Conservation (phyloP, 768 basidiomycete genomes). For the Tephrocybe sp. region DNA sequence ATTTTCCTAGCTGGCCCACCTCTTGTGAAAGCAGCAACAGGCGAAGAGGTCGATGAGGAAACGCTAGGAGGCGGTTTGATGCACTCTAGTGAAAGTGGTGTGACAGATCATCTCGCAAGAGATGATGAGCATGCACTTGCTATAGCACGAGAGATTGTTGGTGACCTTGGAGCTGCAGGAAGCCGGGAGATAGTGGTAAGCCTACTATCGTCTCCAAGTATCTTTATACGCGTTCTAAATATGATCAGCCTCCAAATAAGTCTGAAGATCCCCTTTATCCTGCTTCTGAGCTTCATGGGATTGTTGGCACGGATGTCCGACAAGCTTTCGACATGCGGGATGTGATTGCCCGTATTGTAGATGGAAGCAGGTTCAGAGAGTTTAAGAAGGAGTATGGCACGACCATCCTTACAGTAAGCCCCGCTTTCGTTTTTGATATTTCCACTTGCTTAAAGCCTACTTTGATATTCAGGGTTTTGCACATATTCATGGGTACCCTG, state of each 20-base stretch:
- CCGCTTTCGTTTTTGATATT: not conserved
- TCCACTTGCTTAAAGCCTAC: not conserved
- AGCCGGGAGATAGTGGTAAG: constrained; percentile 48
- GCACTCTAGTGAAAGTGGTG: constrained; percentile 90
- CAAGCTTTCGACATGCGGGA: constrained; percentile 94
- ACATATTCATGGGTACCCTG: constrained; percentile 82
- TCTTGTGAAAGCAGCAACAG: constrained; percentile 91
- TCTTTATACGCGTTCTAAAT: not conserved
- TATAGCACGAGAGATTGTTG: constrained; percentile 72
- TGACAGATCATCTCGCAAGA: constrained; percentile 83
- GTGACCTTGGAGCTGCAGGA: constrained; percentile 71
- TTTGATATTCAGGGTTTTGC: constrained; percentile 67
- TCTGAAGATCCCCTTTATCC: constrained; percentile 78
- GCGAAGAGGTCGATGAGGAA: constrained; percentile 91
- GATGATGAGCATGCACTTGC: constrained; percentile 85
- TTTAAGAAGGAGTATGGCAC: constrained; percentile 96
- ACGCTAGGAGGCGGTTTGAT: constrained; percentile 87
- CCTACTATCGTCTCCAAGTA: constrained; percentile 1
- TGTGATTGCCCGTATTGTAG: constrained; percentile 87
- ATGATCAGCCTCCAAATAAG: constrained; percentile 48
- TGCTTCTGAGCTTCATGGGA: constrained; percentile 80
- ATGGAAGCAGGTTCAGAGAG: constrained; percentile 89
- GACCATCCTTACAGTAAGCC: constrained; percentile 79
- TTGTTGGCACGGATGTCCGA: constrained; percentile 86
- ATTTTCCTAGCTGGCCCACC: constrained; percentile 96